Evolutionary conservation across 208 protist genomes (phyloP), one percentile per base, ranked within the genome.

Genomic region (Leishmania aethiopica): DNA sequence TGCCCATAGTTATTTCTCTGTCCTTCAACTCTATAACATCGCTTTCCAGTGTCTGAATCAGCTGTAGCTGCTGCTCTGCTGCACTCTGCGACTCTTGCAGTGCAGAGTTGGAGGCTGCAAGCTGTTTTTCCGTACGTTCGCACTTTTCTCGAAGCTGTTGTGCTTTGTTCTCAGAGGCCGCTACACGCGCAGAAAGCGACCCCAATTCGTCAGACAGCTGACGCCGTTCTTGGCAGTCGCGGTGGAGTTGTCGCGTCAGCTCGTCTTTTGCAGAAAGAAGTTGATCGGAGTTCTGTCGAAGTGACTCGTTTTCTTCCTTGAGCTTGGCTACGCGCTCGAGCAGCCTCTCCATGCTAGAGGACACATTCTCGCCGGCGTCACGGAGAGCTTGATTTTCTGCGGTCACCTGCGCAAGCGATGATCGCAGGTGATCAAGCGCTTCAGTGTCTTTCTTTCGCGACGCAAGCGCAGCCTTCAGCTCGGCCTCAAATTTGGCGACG

Each of bases 31-130:
- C 87, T 42, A 78, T 62, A 32, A 90, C 57, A 74, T 93, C 90
- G 1, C 75, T 86, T 49, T 93, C 90, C 32, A 91, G 82, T 35
- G 82, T 84, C 17, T 84, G 75, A 66, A 93, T 91, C 19, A 86
- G 82, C 37, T 88, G 64, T 22, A 91, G 66, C 62, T 93, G 90
- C 49, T 91, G 84, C 32, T 83, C 74, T 15, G 84, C 78, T 42
- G 82, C 59, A 45, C 57, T 49, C 59, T 90, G 74, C 5, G 77
- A 79, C 1, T 76, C 78, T 35, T 35, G 57, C 25, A 80, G 51
- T 15, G 76, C 77, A 35, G 66, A 4, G 40, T 49, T 35, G 4
- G 70, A 45, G 7, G 74, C 64, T 3, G 35, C 45, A 32, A 78
- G 59, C 42, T 80, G 59, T 17, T 55, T 57, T 7, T 70, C 66